Conservation (phyloP, 352 stramenopile species). For the Pythium apleroticum region DNA sequence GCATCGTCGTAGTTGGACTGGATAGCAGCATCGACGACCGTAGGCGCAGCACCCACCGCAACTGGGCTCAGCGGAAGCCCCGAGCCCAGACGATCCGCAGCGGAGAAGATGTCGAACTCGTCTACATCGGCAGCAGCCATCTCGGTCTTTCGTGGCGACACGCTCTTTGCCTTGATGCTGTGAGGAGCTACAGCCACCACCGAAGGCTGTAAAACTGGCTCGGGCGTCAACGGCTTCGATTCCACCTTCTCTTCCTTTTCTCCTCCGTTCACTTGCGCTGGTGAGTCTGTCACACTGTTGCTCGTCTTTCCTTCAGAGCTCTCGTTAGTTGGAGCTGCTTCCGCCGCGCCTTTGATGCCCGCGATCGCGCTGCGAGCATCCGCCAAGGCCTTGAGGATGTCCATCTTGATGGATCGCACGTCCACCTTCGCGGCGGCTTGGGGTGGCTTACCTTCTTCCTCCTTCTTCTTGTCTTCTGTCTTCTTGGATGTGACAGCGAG, state of each 20-base stretch:
- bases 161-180: not conserved
- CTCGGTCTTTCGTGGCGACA: slow-evolving; percentile 10
- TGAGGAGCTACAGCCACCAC: not conserved
- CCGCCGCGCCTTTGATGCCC: slow-evolving; percentile 46
- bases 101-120: slow-evolving; percentile 89
- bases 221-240: not conserved
- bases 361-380: slow-evolving; percentile 75
- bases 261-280: not conserved
- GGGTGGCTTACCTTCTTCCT: not conserved
- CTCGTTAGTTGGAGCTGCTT: not conserved
- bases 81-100: slow-evolving; percentile 62
- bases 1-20: slow-evolving; percentile 95
- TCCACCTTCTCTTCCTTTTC: not conserved
- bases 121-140: slow-evolving; percentile 37
- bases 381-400: slow-evolving; percentile 78
- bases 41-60: slow-evolving; percentile 28
- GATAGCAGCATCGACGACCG: slow-evolving; percentile 39
- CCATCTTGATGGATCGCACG: slow-evolving; percentile 74
- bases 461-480: not conserved
- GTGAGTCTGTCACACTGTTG: not conserved
- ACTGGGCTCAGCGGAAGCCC: slow-evolving; percentile 30
- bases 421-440: slow-evolving; percentile 34
- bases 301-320: not conserved
- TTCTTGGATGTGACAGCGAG: not conserved
- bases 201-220: not conserved